phyloP scores from a whole-genome alignment of 129 eudicot species.

The Oenanthe sinensis region DNA sequence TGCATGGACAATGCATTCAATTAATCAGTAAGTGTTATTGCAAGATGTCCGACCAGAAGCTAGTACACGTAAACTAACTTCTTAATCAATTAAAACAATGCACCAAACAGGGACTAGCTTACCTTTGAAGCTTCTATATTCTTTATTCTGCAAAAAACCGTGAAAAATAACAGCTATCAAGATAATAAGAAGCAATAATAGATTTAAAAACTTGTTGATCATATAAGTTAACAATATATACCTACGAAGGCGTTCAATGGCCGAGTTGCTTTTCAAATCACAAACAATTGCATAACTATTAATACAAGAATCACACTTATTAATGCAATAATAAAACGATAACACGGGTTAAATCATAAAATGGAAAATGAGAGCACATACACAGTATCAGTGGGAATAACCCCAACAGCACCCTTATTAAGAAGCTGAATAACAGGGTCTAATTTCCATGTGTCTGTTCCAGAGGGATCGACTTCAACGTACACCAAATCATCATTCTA shows the following conservation, averaged over 20 bases:
- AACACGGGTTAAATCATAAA: too few species aligned
- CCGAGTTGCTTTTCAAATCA: slow-evolving; percentile 61
- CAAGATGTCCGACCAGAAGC: background rate
- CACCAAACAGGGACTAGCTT: slow-evolving; percentile 14
- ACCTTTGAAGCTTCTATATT: slow-evolving; percentile 66
- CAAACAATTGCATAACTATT: slow-evolving; percentile 84
- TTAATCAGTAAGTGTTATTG: background rate
- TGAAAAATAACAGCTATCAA: slow-evolving; percentile 10
- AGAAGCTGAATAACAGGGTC: slow-evolving; percentile 74
- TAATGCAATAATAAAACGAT: too few species aligned
- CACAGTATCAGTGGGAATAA: slow-evolving; percentile 96
- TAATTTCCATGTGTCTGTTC: slow-evolving; percentile 69
- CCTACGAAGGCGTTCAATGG: slow-evolving; percentile 86
- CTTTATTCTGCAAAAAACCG: slow-evolving; percentile 54
- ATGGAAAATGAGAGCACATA: slow-evolving; percentile 16
- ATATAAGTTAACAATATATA: slow-evolving; percentile 16
- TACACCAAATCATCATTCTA: slow-evolving; percentile 54
- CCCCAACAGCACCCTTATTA: slow-evolving; percentile 86
- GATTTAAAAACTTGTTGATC: background rate
- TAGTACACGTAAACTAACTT: background rate
- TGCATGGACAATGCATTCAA: background rate
- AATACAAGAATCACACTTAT: background rate
- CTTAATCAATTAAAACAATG: background rate
- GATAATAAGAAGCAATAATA: background rate
- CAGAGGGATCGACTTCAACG: slow-evolving; percentile 68